Conservation (phyloP, 2,329 filamentous ascomycete species). For the Fusarium nygamai region DNA sequence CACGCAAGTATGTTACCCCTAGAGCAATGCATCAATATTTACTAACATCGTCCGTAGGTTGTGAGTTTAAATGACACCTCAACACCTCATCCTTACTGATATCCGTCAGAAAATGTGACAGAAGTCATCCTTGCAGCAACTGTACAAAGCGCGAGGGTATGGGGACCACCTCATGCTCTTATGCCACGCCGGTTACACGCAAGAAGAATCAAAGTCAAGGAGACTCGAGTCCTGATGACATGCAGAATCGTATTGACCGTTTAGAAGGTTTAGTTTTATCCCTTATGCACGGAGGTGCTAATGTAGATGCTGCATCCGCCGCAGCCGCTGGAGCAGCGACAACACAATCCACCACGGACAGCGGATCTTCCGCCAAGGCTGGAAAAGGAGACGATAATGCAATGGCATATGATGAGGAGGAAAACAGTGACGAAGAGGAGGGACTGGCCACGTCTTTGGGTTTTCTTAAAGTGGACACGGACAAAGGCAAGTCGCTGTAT, state of each 20-base stretch:
- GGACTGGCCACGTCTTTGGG: constrained; percentile 78
- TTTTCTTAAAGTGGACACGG: constrained; percentile 82
- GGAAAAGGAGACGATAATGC: constrained; percentile 66
- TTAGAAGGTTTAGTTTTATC: constrained; percentile 92
- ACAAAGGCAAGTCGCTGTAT: constrained; percentile 82
- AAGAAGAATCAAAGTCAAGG: constrained; percentile 78
- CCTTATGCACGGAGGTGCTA: constrained; percentile 86
- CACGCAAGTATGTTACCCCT: constrained; percentile 78
- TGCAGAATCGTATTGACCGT: constrained; percentile 98
- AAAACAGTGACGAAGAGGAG: constrained; percentile 77
- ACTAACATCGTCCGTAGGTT: constrained; percentile 53
- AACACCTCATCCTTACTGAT: constrained; percentile 21
- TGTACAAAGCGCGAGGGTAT: constrained; percentile 90
- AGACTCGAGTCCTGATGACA: constrained; percentile 81
- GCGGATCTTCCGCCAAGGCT: constrained; percentile 57
- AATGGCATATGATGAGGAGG: constrained; percentile 59
- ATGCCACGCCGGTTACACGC: constrained; percentile 75
- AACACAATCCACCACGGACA: constrained; percentile 54
- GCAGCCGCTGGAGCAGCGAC: constrained; percentile 49
- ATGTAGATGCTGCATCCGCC: constrained; percentile 55
- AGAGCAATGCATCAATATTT: constrained; percentile 13
- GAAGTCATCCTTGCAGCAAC: constrained; percentile 90
- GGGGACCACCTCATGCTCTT: constrained; percentile 83
- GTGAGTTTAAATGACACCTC: constrained; percentile 36
- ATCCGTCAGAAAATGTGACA: constrained; percentile 84